A percentile compares a stretch with the other conserved stretches of the same genome.
phyloP scores from a whole-genome alignment of 148 eudicot genomes.

The Diospyros lotus region DNA sequence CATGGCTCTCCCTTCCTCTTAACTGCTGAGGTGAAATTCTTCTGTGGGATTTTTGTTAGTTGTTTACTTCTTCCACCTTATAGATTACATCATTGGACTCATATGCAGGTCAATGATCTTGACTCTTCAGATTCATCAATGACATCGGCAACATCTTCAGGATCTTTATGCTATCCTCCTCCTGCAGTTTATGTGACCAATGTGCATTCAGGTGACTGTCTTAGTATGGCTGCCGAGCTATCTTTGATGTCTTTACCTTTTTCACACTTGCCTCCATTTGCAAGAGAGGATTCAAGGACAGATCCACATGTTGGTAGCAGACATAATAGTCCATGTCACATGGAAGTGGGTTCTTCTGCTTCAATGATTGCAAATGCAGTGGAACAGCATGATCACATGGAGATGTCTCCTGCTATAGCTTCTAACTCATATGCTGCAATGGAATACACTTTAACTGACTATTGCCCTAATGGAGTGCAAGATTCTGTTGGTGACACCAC shows the following conservation, averaged over 20 bases:
- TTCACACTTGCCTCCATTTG: conserved; percentile 8
- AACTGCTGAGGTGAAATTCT: conserved; percentile 28
- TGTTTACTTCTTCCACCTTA: conserved; percentile 2
- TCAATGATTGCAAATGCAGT: conserved; percentile 12
- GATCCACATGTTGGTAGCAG: conserved; percentile 9
- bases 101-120: conserved; percentile 36
- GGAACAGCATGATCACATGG: conserved; percentile 13
- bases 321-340: conserved; percentile 13
- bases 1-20: conserved; percentile 30
- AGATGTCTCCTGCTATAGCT: conserved; percentile 14
- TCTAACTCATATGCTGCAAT: conserved; percentile 8
- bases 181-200: conserved; percentile 23
- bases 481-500: conserved; percentile 15
- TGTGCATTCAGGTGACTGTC: conserved; percentile 9
- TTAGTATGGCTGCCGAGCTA: conserved; percentile 23
- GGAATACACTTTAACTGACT: conserved; percentile 10
- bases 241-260: conserved; percentile 23
- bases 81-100: conserved; percentile 8
- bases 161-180: conserved; percentile 23
- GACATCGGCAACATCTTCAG: conserved; percentile 19
- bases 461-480: conserved; percentile 5
- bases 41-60: conserved; percentile 3
- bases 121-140: conserved; percentile 31
- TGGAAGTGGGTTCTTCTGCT: conserved; percentile 19
- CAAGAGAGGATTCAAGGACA: conserved; percentile 19